These are phyloP conservation scores for Amaranthus tricolor DNA, from an alignment of 179 eudicot species.

Conservation along the genomic window DNA sequence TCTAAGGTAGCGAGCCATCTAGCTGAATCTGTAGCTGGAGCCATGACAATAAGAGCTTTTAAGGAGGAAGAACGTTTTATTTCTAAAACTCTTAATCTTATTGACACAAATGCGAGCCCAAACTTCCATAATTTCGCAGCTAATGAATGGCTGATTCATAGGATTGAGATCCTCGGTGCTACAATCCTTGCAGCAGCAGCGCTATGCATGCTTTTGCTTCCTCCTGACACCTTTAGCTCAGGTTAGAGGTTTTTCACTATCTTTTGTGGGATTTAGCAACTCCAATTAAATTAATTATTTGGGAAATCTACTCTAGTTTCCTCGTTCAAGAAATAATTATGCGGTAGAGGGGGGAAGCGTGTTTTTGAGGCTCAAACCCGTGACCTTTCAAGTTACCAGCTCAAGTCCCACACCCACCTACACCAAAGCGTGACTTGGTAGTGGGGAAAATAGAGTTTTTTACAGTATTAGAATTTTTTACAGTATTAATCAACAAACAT, in stretches of 20 bases:
- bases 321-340: too few species aligned
- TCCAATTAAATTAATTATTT: not conserved
- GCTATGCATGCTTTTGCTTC: slow-evolving; percentile 82
- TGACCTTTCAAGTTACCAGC: too few species aligned
- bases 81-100: slow-evolving; percentile 54
- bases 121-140: slow-evolving; percentile 78
- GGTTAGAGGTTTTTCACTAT: slow-evolving; percentile 32
- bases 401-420: too few species aligned
- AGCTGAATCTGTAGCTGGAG: slow-evolving; percentile 73
- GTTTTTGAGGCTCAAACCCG: too few species aligned
- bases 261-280: not conserved
- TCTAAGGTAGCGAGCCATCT: slow-evolving; percentile 73
- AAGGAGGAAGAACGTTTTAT: slow-evolving; percentile 75
- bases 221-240: slow-evolving; percentile 70
- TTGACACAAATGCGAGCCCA: slow-evolving; percentile 68
- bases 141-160: slow-evolving; percentile 80
- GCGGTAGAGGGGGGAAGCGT: too few species aligned
- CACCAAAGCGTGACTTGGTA: too few species aligned
- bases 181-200: slow-evolving; percentile 59
- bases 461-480: too few species aligned
- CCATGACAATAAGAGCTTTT: slow-evolving; percentile 67
- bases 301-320: too few species aligned
- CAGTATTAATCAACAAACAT: too few species aligned
- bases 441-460: too few species aligned
- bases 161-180: slow-evolving; percentile 67